These are phyloP conservation scores for Aspergillus ochraceoroseus DNA, from an alignment of 2,329 filamentous ascomycete genomes.

Conservation along the genomic window DNA sequence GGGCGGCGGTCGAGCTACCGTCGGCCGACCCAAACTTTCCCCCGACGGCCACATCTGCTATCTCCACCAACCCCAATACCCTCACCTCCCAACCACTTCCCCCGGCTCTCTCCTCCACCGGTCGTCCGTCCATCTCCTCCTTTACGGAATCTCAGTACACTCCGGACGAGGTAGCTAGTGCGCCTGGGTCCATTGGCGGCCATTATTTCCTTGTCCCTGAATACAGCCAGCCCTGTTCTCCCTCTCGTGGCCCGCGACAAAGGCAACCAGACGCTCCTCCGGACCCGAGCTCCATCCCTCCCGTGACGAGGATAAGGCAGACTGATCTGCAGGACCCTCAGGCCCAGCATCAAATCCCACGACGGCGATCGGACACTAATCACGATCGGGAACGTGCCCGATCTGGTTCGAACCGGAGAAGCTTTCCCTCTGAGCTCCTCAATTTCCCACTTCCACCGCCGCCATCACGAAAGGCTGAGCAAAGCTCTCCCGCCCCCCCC, in stretches of 20 bases:
- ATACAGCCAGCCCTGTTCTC: conserved; percentile 4
- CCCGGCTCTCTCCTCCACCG: conserved; percentile 19
- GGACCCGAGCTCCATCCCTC: conserved; percentile 4
- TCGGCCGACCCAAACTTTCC: conserved; percentile 12
- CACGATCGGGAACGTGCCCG: conserved; percentile 16
- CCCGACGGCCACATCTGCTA: conserved; percentile 1
- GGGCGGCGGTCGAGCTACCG: conserved; percentile 13
- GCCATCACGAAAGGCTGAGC: conserved; percentile 21
- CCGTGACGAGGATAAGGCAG: background rate
- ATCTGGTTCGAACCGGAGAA: conserved; percentile 13
- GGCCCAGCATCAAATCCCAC: background rate
- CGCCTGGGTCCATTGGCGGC: conserved; percentile 6
- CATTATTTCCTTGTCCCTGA: conserved; percentile 13
- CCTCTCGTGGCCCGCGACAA: conserved; percentile 1
- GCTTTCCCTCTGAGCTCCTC: conserved; percentile 18
- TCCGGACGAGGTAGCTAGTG: conserved; percentile 12
- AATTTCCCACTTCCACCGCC: conserved; percentile 26
- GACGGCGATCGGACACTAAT: background rate
- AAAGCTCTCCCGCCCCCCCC: conserved; percentile 20
- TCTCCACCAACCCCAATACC: conserved; percentile 5
- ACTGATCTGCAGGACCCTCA: background rate
- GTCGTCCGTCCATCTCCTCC: conserved; percentile 24
- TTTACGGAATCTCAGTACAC: conserved; percentile 13
- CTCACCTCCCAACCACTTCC: conserved; percentile 1
- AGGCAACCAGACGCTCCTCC: background rate